phyloP scores from a whole-genome alignment of 345 rosid genomes.

The Arabidopsis suecica region DNA sequence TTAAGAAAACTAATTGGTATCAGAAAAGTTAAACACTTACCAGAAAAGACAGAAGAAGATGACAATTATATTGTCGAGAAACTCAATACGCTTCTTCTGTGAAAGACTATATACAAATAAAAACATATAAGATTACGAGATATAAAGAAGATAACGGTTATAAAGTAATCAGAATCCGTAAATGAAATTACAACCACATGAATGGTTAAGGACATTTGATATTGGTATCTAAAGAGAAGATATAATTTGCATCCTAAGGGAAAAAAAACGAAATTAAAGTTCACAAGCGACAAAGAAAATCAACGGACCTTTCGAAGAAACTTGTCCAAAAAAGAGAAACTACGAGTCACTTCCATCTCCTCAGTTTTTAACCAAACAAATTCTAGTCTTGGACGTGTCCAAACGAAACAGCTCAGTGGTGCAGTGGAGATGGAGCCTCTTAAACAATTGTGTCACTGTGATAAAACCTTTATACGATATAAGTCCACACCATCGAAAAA shows the following conservation, averaged over 20 bases:
- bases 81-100: constrained; percentile 6
- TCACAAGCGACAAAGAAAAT: not conserved
- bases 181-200: not conserved
- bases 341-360: constrained; percentile 30
- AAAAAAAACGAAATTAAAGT: not conserved
- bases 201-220: not conserved
- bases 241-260: not conserved
- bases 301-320: constrained; percentile 21
- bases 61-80: not conserved
- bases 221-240: not conserved
- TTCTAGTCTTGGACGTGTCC: not conserved
- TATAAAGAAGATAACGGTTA: not conserved
- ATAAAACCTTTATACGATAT: not conserved
- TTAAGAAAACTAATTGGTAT: not conserved
- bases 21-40: not conserved
- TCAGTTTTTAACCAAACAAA: not conserved
- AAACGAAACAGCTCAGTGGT: not conserved
- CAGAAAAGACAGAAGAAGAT: constrained; percentile 1
- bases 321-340: constrained; percentile 19
- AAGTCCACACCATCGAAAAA: not conserved
- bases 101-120: constrained; percentile 2
- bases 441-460: constrained; percentile 7
- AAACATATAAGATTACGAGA: not conserved
- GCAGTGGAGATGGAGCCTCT: constrained; percentile 19
- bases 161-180: not conserved